phyloP scores from a whole-genome alignment of 192 early-diverging fungal genomes.

The Rhizoclosmatium sp. region DNA sequence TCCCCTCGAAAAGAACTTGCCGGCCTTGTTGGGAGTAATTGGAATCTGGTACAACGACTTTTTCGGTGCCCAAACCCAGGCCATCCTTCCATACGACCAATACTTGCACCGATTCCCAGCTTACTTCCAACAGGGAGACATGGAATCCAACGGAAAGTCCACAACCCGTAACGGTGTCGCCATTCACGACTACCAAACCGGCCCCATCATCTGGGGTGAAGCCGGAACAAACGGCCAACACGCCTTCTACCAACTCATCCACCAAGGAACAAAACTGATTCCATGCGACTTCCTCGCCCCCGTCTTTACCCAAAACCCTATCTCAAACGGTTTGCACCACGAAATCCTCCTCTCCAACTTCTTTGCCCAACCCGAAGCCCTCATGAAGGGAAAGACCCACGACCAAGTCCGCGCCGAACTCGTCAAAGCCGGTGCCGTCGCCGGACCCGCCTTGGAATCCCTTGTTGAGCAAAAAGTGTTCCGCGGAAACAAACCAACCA shows the following conservation, averaged over 20 bases:
- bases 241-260: conserved; percentile 99
- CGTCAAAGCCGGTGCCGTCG: conserved; percentile 69
- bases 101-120: conserved; percentile 98
- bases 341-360: conserved; percentile 98
- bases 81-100: conserved; percentile 98
- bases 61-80: conserved; percentile 90
- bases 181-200: conserved; percentile 82
- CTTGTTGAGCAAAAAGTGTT: conserved; percentile 97
- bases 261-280: conserved; percentile 98
- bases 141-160: conserved; percentile 99
- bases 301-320: conserved; percentile 92
- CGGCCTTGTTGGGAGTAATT: conserved; percentile 85
- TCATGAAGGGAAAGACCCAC: conserved; percentile 91
- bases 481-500: conserved; percentile 96
- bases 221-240: conserved; percentile 99
- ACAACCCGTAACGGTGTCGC: conserved; percentile 80
- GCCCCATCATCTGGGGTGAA: conserved; percentile 99
- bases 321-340: conserved; percentile 85
- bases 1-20: conserved; percentile 93
- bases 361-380: conserved; percentile 98
- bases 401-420: conserved; percentile 85
- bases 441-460: conserved; percentile 46
- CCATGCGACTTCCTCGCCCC: conserved; percentile 97
- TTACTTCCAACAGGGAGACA: conserved; percentile 99
- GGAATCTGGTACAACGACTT: conserved; percentile 99